Evolutionary conservation across 2,329 filamentous ascomycete genomes (phyloP).

Genomic region (Fusarium nygamai): DNA sequence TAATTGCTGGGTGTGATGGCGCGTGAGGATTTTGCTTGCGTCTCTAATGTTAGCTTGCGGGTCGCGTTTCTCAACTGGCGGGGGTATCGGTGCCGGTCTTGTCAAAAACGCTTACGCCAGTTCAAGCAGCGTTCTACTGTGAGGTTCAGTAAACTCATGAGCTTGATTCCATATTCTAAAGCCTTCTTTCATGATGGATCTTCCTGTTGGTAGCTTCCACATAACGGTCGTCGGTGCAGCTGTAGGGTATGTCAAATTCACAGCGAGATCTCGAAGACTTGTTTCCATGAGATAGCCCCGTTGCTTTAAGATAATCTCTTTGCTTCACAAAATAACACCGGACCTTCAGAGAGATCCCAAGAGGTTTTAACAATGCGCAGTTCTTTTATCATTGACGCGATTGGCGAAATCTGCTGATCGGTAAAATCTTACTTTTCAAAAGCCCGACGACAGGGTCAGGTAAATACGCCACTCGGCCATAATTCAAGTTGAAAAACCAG

Average conservation of each 20-base stretch:
- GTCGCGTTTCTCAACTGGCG: not conserved
- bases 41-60: no score
- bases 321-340: accelerated
- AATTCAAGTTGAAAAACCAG: no score
- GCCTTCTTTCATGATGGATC: not conserved
- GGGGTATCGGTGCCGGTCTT: not conserved
- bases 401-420: no score
- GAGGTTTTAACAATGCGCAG: accelerated
- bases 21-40: no score
- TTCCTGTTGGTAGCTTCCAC: not conserved
- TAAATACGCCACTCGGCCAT: no score
- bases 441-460: no score
- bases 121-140: not conserved
- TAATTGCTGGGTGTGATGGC: not conserved
- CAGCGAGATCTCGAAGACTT: no score
- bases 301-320: accelerated
- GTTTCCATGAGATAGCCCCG: accelerated
- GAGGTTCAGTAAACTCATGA: no score
- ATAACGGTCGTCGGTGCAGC: not conserved
- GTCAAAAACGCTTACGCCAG: accelerated
- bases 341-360: accelerated
- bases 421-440: no score
- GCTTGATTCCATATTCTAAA: not conserved
- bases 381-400: accelerated
- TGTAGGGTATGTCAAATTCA: not conserved